Percentiles rank a stretch among this genome's conserved stretches.
phyloP scores from a whole-genome alignment of 345 rosid genomes.

The Citrus cavaleriei region DNA sequence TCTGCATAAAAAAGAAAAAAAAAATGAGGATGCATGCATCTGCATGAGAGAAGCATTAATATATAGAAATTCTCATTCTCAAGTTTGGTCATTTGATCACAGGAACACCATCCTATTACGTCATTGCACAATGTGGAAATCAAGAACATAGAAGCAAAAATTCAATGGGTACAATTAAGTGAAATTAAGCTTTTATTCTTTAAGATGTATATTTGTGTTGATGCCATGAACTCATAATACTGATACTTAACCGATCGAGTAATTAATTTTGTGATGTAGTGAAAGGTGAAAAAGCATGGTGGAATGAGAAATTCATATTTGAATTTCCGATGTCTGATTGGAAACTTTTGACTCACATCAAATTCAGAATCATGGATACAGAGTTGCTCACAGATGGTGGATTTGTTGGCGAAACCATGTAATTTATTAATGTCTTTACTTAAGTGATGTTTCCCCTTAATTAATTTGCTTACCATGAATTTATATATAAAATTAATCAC shows the following conservation, averaged over 20 bases:
- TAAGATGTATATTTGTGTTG: not conserved
- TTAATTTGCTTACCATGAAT: no score
- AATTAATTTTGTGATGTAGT: conserved; percentile 28
- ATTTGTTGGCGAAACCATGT: conserved; percentile 81
- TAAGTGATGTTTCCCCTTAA: no score
- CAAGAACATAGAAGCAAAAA: conserved; percentile 57
- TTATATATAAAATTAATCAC: no score
- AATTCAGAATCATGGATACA: conserved; percentile 63
- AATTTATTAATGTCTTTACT: not conserved
- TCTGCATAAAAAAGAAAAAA: no score
- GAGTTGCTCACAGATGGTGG: conserved; percentile 50
- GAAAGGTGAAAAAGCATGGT: conserved; percentile 46
- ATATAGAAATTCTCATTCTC: no score
- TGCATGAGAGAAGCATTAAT: no score
- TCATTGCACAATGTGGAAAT: conserved; percentile 61
- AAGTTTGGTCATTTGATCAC: conserved; percentile 10
- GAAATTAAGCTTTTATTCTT: conserved; percentile 1
- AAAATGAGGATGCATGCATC: no score
- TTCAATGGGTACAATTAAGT: conserved; percentile 47
- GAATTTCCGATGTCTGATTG: conserved; percentile 50
- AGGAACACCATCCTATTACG: conserved; percentile 67
- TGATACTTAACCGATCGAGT: not conserved
- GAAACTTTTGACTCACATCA: conserved; percentile 49
- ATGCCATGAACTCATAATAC: not conserved
- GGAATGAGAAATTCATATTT: conserved; percentile 86